These are phyloP conservation scores for Paraglomus occultum DNA, from an alignment of 192 early-diverging fungal species.

Conservation along the genomic window DNA sequence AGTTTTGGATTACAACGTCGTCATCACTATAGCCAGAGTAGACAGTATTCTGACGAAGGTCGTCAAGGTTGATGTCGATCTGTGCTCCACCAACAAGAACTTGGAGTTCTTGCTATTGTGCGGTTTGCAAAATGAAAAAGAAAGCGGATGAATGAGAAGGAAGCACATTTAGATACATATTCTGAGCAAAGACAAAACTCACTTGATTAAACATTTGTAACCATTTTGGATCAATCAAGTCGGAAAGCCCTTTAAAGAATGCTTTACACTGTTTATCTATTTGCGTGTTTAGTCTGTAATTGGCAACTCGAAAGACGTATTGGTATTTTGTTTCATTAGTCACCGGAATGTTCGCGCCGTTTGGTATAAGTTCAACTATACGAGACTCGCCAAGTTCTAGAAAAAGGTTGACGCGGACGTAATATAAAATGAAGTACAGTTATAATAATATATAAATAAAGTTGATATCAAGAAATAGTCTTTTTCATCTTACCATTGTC, in stretches of 20 bases:
- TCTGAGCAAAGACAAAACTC: neutral
- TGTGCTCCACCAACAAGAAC: slow-evolving; percentile 81
- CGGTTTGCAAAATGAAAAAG: neutral
- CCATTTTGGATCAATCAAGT: slow-evolving; percentile 87
- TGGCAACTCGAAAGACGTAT: slow-evolving; percentile 86
- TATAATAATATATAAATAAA: neutral
- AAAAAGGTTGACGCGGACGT: neutral
- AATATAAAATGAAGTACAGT: neutral
- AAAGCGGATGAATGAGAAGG: neutral
- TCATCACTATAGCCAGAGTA: slow-evolving; percentile 69
- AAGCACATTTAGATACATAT: neutral
- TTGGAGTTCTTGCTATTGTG: slow-evolving; percentile 77
- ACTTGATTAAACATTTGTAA: slow-evolving; percentile 88
- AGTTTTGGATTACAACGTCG: slow-evolving; percentile 74
- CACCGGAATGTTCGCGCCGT: slow-evolving; percentile 74
- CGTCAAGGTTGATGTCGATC: slow-evolving; percentile 71
- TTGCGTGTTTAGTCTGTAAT: slow-evolving; percentile 83
- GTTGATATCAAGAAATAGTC: neutral
- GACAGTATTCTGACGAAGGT: slow-evolving; percentile 70
- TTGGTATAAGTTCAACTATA: slow-evolving; percentile 71
- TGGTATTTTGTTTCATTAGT: slow-evolving; percentile 82
- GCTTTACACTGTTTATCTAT: slow-evolving; percentile 75
- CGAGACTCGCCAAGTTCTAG: slow-evolving; percentile 43
- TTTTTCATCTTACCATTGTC: slow-evolving; percentile 48
- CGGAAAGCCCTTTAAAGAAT: slow-evolving; percentile 81